A percentile compares a stretch with the other conserved stretches of the same genome.
These are phyloP conservation scores for Boletus tylopilopsis DNA, from an alignment of 768 basidiomycete species.

Conservation along the genomic window DNA sequence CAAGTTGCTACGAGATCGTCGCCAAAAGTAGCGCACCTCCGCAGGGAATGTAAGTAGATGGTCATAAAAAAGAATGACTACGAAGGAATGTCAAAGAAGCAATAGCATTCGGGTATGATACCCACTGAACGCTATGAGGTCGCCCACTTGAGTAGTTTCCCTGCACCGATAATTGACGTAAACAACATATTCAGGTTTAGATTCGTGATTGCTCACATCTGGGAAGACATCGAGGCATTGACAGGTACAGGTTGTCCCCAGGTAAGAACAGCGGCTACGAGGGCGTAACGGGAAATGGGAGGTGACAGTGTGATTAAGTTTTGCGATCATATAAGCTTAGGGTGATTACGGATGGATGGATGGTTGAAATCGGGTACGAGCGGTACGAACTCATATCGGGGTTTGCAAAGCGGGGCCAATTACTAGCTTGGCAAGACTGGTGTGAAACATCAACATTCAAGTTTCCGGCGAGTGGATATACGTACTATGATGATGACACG, in stretches of 20 bases:
- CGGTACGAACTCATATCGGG: neutral
- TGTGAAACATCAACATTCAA: no score
- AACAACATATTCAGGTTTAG: no score
- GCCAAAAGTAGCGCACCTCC: slow-evolving; percentile 47
- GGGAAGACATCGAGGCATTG: slow-evolving; percentile 2
- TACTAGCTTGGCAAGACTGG: no score
- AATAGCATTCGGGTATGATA: neutral
- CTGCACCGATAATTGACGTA: neutral
- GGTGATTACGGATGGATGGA: no score
- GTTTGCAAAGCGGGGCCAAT: neutral
- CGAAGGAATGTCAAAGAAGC: neutral
- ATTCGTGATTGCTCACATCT: neutral
- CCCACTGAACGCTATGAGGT: slow-evolving; percentile 7
- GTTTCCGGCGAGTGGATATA: no score
- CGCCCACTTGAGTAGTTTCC: neutral
- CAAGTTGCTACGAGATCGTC: slow-evolving; percentile 27
- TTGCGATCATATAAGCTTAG: no score
- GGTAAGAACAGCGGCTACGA: no score
- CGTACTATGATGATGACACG: no score
- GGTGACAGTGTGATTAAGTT: no score
- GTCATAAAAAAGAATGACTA: slow-evolving; percentile 40
- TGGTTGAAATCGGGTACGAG: no score
- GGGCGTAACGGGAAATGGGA: neutral
- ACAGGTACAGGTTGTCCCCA: no score
- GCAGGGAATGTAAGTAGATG: slow-evolving; percentile 40